A percentile compares a stretch with the other conserved stretches of the same genome.
Evolutionary conservation across 75 land plant genomes (phyloP).

Genomic region (Chamaecyparis obtusa): DNA sequence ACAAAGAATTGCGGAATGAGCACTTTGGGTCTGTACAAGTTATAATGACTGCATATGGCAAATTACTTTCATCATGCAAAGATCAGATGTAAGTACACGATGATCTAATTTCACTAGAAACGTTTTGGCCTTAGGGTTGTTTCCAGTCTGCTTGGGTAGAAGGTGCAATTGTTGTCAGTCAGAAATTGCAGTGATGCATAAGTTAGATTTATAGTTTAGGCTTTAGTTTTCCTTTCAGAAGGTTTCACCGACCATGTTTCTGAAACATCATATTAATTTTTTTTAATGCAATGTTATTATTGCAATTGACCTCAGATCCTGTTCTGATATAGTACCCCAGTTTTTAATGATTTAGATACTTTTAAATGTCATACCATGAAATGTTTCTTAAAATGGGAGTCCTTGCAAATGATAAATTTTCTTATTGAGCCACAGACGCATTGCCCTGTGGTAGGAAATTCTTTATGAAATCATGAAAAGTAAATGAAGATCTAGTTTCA

Average conservation of each 20-base stretch:
- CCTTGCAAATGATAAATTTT: too few relatives aligned
- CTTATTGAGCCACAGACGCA: too few relatives aligned
- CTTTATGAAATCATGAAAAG: slow-evolving; percentile 20
- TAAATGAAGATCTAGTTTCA: slow-evolving; percentile 8
- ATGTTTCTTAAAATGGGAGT: too few relatives aligned
- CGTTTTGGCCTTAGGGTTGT: not conserved
- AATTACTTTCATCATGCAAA: slow-evolving; percentile 71
- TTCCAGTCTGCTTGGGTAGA: not conserved
- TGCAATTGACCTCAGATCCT: not conserved
- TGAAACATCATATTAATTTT: not conserved
- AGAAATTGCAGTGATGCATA: not conserved
- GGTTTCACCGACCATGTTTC: not conserved
- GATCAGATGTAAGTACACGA: slow-evolving; percentile 80
- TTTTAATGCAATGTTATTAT: not conserved
- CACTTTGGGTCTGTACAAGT: slow-evolving; percentile 63
- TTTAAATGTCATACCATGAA: too few relatives aligned
- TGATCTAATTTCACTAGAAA: not conserved
- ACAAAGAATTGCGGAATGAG: slow-evolving; percentile 70
- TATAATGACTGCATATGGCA: slow-evolving; percentile 66
- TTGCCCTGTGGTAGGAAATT: too few relatives aligned
- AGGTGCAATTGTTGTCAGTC: not conserved
- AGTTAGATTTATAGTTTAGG: not conserved
- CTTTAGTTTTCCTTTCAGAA: not conserved
- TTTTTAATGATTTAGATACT: too few relatives aligned
- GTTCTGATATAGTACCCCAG: too few relatives aligned